phyloP scores from a whole-genome alignment of 2,329 filamentous ascomycete species.

The Microsporum ferrugineum region DNA sequence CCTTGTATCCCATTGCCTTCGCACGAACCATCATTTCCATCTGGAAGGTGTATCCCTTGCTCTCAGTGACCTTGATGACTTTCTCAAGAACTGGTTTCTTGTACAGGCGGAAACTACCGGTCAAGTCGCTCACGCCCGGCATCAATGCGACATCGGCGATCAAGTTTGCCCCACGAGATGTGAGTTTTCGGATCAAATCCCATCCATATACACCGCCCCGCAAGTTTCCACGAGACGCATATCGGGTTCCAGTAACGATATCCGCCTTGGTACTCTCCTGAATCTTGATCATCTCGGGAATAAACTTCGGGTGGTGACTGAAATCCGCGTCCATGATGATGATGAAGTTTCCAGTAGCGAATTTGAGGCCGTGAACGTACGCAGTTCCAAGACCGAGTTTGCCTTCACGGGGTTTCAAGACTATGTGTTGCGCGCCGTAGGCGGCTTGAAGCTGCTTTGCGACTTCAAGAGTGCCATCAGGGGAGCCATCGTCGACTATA shows the following conservation, averaged over 20 bases:
- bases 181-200: constrained; percentile 76
- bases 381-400: constrained; percentile 96
- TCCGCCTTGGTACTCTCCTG: constrained; percentile 75
- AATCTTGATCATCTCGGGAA: constrained; percentile 77
- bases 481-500: constrained; percentile 95
- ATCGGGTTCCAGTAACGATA: constrained; percentile 92
- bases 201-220: constrained; percentile 81
- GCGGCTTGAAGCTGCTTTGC: constrained; percentile 80
- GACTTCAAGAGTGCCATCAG: constrained; percentile 85
- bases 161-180: constrained; percentile 70
- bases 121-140: constrained; percentile 90
- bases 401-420: constrained; percentile 77
- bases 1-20: constrained; percentile 87
- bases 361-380: constrained; percentile 89
- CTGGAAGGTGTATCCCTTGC: constrained; percentile 97
- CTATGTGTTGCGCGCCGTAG: constrained; percentile 63
- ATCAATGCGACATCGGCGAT: constrained; percentile 90
- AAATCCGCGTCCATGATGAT: constrained; percentile 99
- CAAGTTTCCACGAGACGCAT: constrained; percentile 57
- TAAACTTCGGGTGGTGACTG: constrained; percentile 98
- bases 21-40: constrained; percentile 99
- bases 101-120: constrained; percentile 87
- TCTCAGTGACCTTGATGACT: constrained; percentile 82
- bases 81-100: constrained; percentile 82
- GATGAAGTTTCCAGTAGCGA: constrained; percentile 82